Evolutionary conservation across 305 asterid species (phyloP), one percentile per base, ranked within the genome.

Genomic region (Ilex paraguariensis): DNA sequence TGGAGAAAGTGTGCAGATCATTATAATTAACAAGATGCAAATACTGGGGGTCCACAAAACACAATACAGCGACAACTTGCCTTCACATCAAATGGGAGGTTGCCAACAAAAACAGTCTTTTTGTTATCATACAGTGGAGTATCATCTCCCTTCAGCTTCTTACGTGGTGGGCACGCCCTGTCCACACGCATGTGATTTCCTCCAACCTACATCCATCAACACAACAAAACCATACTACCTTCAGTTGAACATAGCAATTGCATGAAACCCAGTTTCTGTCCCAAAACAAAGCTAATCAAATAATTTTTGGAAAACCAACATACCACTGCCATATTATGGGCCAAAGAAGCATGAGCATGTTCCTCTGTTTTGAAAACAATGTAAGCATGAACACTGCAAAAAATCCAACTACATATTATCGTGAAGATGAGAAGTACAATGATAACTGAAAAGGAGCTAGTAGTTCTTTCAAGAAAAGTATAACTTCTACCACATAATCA

Each of bases 151-250:
- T 90, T 93, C 72, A 84, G 62, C 77, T 90, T 93, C 92, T 93
- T 88, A 61, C 95, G 90, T 0, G 99, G 99, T 63, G 99, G 99
- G 77, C 99, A 90, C 39, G 99, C 96, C 79, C 95, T 81, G 73
- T 93, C 97, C 55, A 93, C 97, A 52, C 95, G 95, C 64, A 93
- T 84, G 75, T 90, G 99, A 74, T 91, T 83, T 69, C 96, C 97
- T 64, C 83, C 87, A 67, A 93, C 84, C 99, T 93, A 69, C 51
- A 74, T 1, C 42, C 73, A 67, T 66, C 66, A 58, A 13, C 33
- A 65, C 30, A 10, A 32, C 33, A 42, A 45, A 4, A 4, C 42
- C 6, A 36, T 36, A 36, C 6, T 36, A 36, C 1, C 7, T 36
- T 21, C 28, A 21, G 28, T 36, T 36, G 1, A 36, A 36, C 6